Base-by-base conservation (phyloP, 2,329 filamentous ascomycete species). In the Trichoderma endophyticum region DNA sequence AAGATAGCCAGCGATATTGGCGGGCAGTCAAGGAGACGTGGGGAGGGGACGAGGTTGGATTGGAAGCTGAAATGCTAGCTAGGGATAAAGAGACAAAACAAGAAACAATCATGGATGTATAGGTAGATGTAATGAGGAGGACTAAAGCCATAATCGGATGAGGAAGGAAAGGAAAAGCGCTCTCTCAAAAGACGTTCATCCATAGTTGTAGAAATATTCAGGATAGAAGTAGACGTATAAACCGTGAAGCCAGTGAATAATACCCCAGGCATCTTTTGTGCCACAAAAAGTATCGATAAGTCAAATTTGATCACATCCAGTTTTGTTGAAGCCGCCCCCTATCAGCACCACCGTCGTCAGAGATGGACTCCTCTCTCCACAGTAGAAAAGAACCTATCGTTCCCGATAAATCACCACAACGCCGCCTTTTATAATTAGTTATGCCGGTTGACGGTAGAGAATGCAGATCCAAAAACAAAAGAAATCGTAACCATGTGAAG, bases 1-100 rank as follows among this genome's bases (percentile, higher is more conserved):
- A 76, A 0, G 84, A 89, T 72, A 78, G 79, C 30, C 77, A 80
- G 60, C 79, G 86, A 70, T 90, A 90, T 75, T 89, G 88, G 87
- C 75, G 73, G 5, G 77, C 82, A 24, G 81, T 89, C 3, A 81
- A 75, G 54, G 81, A 84, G 70, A 81, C 82, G 1, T 89, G 87
- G 87, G 77, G 81, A 56, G 81, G 77, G 57, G 77, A 82, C 43
- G 81, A 78, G 60, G 59, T 24, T 39, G 59, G 6, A 21, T 21
- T 69, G 43, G 56, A 51, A 32, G 36, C 14, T 21, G 56, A n/a
- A 69, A 69, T n/a, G n/a, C n/a, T 48, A 39, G 11, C 51, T 60
- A 60, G 8, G 14, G 6, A 14, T 18, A 3, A 28, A 5, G 8
- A 4, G 14, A 30, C 12, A 14, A 26, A 15, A 21, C 12, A 11